Conservation (phyloP, 225 moss, liverwort and hornwort genomes). For the Straminergon stramineum region DNA sequence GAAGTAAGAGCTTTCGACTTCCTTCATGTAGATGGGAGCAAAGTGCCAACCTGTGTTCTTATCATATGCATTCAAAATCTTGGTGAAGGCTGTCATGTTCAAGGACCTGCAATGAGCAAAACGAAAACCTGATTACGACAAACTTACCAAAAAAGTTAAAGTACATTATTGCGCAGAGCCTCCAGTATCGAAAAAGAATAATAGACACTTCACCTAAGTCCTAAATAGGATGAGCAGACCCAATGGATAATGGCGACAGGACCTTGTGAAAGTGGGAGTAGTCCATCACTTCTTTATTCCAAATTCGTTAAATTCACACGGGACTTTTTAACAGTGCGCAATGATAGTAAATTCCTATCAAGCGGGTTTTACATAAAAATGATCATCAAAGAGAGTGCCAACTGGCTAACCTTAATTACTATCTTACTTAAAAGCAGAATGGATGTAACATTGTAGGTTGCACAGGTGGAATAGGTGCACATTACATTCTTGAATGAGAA, state of each 20-base stretch:
- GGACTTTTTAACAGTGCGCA: not conserved
- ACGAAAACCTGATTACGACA: not conserved
- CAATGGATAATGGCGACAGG: not conserved
- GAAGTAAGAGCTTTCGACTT: conserved; percentile 23
- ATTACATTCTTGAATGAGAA: not conserved
- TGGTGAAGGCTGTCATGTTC: conserved; percentile 52
- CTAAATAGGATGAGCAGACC: not conserved
- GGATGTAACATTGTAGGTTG: not conserved
- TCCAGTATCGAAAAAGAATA: not conserved
- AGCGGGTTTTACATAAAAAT: not conserved
- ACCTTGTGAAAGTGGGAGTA: not conserved
- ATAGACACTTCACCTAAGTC: not conserved
- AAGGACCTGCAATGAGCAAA: conserved; percentile 27
- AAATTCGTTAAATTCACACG: not conserved
- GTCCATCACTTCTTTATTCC: not conserved
- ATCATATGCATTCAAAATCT: conserved; percentile 67
- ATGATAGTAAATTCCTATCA: not conserved
- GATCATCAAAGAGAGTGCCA: not conserved
- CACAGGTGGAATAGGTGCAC: not conserved
- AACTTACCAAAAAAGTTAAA: not conserved
- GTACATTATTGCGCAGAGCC: not conserved
- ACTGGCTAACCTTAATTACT: not conserved
- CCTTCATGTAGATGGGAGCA: conserved; percentile 21
- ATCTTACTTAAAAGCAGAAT: not conserved
- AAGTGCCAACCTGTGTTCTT: conserved; percentile 36